These are phyloP conservation scores for Rubus idaeus DNA, from an alignment of 306 rosid genomes.

Conservation along the genomic window DNA sequence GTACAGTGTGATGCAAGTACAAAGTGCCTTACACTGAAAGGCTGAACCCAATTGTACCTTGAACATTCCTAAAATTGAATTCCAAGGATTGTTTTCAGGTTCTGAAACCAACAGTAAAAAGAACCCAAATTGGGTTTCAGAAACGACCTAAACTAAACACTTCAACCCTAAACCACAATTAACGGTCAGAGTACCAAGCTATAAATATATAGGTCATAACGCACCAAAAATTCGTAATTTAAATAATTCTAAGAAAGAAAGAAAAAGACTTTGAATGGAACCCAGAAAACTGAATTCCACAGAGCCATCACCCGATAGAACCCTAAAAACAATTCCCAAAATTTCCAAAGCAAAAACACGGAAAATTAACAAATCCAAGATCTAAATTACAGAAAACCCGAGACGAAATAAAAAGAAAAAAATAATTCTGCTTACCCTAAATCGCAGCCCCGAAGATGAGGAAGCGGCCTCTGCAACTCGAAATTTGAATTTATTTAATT, in stretches of 20 bases:
- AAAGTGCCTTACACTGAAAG: not conserved
- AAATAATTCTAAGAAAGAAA: not conserved
- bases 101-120: not conserved
- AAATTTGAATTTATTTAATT: not conserved
- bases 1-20: not conserved
- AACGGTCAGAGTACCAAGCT: not conserved
- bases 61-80: not conserved
- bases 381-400: slow-evolving; percentile 2
- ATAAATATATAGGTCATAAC: not conserved
- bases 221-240: not conserved
- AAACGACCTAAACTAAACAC: not conserved
- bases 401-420: not conserved
- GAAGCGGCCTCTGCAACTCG: not conserved
- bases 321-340: not conserved
- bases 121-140: not conserved
- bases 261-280: not conserved
- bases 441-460: slow-evolving; percentile 2
- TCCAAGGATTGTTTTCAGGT: not conserved
- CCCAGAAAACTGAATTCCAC: not conserved
- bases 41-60: not conserved
- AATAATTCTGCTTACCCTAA: slow-evolving; percentile 23
- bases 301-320: not conserved
- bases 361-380: not conserved
- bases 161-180: slow-evolving; percentile 11
- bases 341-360: not conserved